Evolutionary conservation across 495 filamentous ascomycete species (phyloP).

Genomic region (Hyaloscypha hepaticicola): DNA sequence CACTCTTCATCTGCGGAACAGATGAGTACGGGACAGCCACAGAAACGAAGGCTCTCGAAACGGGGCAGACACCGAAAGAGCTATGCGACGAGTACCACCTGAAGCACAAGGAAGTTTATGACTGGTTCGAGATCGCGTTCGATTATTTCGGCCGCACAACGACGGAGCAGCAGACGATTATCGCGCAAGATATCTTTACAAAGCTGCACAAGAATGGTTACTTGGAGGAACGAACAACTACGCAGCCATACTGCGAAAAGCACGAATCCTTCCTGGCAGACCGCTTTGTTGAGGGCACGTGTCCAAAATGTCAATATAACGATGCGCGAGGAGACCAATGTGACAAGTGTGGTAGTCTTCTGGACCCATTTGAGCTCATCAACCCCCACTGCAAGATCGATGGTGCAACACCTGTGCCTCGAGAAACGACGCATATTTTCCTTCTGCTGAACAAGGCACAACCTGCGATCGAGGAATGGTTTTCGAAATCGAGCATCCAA

Average conservation of each 20-base stretch:
- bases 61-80: slow-evolving; percentile 60
- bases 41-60: slow-evolving; percentile 68
- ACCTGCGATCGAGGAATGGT: slow-evolving; percentile 70
- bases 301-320: slow-evolving; percentile 73
- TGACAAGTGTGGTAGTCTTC: slow-evolving; percentile 74
- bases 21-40: slow-evolving; percentile 87
- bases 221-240: slow-evolving; percentile 70
- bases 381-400: slow-evolving; percentile 78
- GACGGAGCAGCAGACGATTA: slow-evolving; percentile 75
- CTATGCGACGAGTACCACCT: slow-evolving; percentile 83
- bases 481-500: slow-evolving; percentile 47
- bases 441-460: slow-evolving; percentile 78
- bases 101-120: slow-evolving; percentile 80
- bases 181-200: slow-evolving; percentile 82
- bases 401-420: slow-evolving; percentile 69
- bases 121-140: slow-evolving; percentile 85
- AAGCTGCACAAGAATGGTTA: slow-evolving; percentile 73
- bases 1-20: slow-evolving; percentile 65
- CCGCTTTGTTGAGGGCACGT: slow-evolving; percentile 89
- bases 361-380: slow-evolving; percentile 70
- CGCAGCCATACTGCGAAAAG: slow-evolving; percentile 82
- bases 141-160: slow-evolving; percentile 84
- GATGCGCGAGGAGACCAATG: slow-evolving; percentile 84
- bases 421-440: slow-evolving; percentile 60
- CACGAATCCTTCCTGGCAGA: slow-evolving; percentile 88